Base-by-base conservation (phyloP, 768 basidiomycete genomes). In the Tephrocybe sp. region DNA sequence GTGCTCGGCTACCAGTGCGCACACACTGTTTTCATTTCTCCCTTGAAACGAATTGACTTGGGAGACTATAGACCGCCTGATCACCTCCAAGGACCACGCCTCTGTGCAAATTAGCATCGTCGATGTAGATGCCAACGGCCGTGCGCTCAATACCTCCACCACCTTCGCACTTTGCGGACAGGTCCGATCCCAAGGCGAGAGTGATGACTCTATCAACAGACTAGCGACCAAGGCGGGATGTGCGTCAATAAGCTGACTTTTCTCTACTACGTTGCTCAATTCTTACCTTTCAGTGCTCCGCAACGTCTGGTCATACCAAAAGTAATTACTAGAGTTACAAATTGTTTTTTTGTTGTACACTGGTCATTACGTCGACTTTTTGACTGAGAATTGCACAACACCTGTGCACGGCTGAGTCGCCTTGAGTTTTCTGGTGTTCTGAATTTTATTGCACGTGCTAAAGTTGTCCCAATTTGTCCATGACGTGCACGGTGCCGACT, bases 21-120 rank as follows among this genome's bases (percentile, higher is more conserved):
- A 52, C 9, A 29, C 16, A n/a, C n/a, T n/a, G n/a, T 47, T 18
- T 8, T 45, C 19, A 36, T 48, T 29, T 21, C 3, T 22, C 25
- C 11, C n/a, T 22, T 18, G 34, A 30, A 45, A 31, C 41, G 40
- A 13, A 39, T 47, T 48, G 30, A 55, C 30, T 12, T 49, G 41
- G 19, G 13, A 36, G 31, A 42, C 50, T 57, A 19, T 51, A 97
- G 94, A 94, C 84, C 93, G 95, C 60, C 79, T 99, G 65, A 97
- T 99, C 75, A 97, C 89, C 57, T 91, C 95, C 61, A 98, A 98
- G 77, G 97, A 99, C 75, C 92, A 98, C 68, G 95, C 97, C 29
- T 97, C 94, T 25, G 94, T 99, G 65, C 97, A 99, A 69, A 86
- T 99, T 70, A 88, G 84, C 72, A 79, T 99, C 61, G 88, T 79